These are phyloP conservation scores for Trametes hirsuta DNA, from an alignment of 1,284 basidiomycete species.

Conservation along the genomic window DNA sequence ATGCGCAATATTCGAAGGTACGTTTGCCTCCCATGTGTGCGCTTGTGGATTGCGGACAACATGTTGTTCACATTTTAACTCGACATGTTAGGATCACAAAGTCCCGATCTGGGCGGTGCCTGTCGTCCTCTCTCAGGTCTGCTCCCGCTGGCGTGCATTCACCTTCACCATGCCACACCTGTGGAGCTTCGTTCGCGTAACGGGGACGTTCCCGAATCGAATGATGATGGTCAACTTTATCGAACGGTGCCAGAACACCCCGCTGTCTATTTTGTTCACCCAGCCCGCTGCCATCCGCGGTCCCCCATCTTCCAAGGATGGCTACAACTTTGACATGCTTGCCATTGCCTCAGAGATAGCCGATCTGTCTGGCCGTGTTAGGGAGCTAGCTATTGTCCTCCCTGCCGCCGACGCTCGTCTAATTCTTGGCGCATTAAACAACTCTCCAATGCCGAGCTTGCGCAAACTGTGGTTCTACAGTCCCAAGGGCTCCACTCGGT, in stretches of 20 bases:
- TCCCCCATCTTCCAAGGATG: not conserved
- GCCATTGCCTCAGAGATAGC: conserved; percentile 7
- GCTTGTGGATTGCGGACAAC: too few species aligned
- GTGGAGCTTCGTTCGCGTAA: conserved; percentile 19
- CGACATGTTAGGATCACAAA: not conserved
- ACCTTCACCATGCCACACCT: conserved; percentile 11
- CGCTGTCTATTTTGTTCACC: conserved; percentile 16
- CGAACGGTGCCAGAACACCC: conserved; percentile 5
- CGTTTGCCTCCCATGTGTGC: not conserved
- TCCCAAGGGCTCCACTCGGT: not conserved
- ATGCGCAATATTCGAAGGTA: not conserved
- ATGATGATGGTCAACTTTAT: conserved; percentile 14
- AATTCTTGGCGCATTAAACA: conserved; percentile 3
- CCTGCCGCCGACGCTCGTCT: not conserved
- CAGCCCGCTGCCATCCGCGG: not conserved
- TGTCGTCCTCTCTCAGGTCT: conserved; percentile 19
- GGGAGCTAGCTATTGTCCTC: conserved; percentile 14
- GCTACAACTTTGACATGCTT: conserved; percentile 8
- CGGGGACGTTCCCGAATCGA: conserved; percentile 14
- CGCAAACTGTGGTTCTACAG: conserved; percentile 15
- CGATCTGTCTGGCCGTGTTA: conserved; percentile 8
- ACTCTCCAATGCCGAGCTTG: not conserved
- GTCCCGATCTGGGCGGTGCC: conserved; percentile 8
- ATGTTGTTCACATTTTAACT: too few species aligned
- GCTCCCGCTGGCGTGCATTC: conserved; percentile 16